Percentiles rank a stretch among this genome's conserved stretches.
phyloP scores from a whole-genome alignment of 495 filamentous ascomycete genomes.

The Xylaria bambusicola region DNA sequence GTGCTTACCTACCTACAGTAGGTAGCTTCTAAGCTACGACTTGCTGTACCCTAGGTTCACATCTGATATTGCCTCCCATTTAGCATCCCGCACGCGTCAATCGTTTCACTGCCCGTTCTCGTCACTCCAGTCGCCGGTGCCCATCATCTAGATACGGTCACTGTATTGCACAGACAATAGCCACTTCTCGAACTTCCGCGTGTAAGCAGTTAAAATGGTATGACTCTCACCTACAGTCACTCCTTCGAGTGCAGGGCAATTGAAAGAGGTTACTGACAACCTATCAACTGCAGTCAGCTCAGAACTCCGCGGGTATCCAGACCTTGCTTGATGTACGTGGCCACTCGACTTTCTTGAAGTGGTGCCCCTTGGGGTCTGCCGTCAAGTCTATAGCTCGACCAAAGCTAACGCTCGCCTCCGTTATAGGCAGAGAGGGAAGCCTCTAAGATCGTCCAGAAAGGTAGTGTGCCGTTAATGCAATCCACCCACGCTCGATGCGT shows the following conservation, averaged over 20 bases:
- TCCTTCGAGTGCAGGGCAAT: background rate
- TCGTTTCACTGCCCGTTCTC: background rate
- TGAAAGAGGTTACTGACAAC: conserved; percentile 26
- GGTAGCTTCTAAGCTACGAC: too few species aligned
- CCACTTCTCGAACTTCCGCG: background rate
- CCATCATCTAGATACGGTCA: background rate
- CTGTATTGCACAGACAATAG: background rate
- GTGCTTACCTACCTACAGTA: conserved; percentile 9
- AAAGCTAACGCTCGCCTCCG: conserved; percentile 21
- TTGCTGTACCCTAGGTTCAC: too few species aligned
- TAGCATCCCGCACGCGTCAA: background rate
- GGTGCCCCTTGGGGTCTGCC: background rate
- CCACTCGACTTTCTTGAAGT: background rate
- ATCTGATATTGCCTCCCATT: background rate
- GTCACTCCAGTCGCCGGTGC: too few species aligned
- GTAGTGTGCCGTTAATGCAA: conserved; percentile 43
- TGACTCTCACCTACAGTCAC: background rate
- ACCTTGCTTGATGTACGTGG: conserved; percentile 92
- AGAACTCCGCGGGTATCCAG: conserved; percentile 97
- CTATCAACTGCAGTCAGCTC: conserved; percentile 71
- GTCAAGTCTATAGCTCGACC: background rate
- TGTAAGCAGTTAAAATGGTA: conserved; percentile 46
- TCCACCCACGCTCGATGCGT: background rate
- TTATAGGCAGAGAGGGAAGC: conserved; percentile 93
- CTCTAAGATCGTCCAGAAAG: conserved; percentile 97